Evolutionary conservation across 306 rosid genomes (phyloP), one percentile per base, ranked within the genome.

Genomic region (Lathyrus oleraceus): DNA sequence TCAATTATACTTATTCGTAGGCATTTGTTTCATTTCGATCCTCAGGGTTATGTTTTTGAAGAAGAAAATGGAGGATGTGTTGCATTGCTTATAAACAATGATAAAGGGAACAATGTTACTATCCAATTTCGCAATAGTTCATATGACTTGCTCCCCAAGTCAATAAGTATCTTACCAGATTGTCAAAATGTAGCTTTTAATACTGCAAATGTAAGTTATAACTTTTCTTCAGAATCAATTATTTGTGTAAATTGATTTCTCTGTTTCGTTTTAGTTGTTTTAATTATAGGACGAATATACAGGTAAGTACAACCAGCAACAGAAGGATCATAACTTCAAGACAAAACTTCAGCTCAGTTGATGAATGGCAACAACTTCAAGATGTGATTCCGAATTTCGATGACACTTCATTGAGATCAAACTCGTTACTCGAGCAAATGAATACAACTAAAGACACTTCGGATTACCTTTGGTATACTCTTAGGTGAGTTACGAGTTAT

Each of bases 381-480:
- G 92, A 89, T 64, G 78, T 65, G 11, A 72, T 78, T 27, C 78
- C 86, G 51, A 83, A 76, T 61, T 83, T 78, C 13, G 81, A 81
- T 42, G 71, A 82, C 35, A 82, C 85, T 44, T 30, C 60, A 9
- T 14, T 89, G 0, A 83, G 51, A 78, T 84, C 92, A 17, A 21
- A 71, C 39, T 70, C 85, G 72, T 78, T 89, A 5, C 87, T 89
- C 51, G 90, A 89, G 74, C 92, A 89, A 17, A 89, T 69, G 89
- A 87, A 76, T 19, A 83, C 82, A 60, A 87, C 92, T 30, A 89
- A 89, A 80, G 96, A 89, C 56, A 62, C 61, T 76, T 83, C 90
- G 5, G 96, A 89, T 76, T 89, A 89, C 70, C 85, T 87, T 69
- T 89, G 96, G 96, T 82, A 87, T 63, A 83, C 84, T 64, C 32